These are phyloP conservation scores for Trichodelitschia bisporula DNA, from an alignment of 495 filamentous ascomycete genomes.

Conservation along the genomic window DNA sequence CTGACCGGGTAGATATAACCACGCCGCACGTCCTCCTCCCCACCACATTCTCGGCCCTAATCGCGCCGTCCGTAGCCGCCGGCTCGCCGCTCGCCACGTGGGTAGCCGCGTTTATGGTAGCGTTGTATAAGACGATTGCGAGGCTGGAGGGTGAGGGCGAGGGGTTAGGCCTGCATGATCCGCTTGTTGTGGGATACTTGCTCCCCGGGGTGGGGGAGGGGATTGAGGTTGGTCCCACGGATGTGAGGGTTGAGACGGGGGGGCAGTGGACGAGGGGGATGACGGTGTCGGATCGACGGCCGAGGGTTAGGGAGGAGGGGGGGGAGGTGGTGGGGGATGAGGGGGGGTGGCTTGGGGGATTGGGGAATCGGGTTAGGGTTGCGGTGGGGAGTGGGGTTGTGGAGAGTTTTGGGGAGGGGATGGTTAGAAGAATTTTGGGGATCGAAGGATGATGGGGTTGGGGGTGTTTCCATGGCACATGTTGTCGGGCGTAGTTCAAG, in stretches of 20 bases:
- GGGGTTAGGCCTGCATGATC: conserved; percentile 62
- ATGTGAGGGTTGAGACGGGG: conserved; percentile 64
- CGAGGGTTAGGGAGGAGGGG: no score
- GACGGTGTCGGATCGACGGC: conserved; percentile 73
- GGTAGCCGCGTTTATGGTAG: conserved; percentile 50
- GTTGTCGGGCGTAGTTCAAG: no score
- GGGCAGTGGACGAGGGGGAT: conserved; percentile 91
- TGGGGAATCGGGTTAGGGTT: no score
- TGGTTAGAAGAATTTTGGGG: no score
- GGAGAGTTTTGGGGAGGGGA: no score
- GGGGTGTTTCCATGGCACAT: no score
- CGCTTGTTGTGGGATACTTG: conserved; percentile 70
- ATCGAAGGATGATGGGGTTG: no score
- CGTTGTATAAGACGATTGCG: conserved; percentile 23
- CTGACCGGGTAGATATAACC: conserved; percentile 34
- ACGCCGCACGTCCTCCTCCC: conserved; percentile 40
- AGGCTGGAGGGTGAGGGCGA: conserved; percentile 22
- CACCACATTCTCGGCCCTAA: conserved; percentile 29
- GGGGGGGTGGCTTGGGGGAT: no score
- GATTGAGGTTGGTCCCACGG: conserved; percentile 21
- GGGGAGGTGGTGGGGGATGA: no score
- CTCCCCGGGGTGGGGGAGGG: conserved; percentile 16
- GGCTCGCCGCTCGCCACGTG: conserved; percentile 67
- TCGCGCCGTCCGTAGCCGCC: conserved; percentile 22
- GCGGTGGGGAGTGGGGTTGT: no score